These are phyloP conservation scores for Tilletia setariae DNA, from an alignment of 1,284 basidiomycete species.

Conservation along the genomic window DNA sequence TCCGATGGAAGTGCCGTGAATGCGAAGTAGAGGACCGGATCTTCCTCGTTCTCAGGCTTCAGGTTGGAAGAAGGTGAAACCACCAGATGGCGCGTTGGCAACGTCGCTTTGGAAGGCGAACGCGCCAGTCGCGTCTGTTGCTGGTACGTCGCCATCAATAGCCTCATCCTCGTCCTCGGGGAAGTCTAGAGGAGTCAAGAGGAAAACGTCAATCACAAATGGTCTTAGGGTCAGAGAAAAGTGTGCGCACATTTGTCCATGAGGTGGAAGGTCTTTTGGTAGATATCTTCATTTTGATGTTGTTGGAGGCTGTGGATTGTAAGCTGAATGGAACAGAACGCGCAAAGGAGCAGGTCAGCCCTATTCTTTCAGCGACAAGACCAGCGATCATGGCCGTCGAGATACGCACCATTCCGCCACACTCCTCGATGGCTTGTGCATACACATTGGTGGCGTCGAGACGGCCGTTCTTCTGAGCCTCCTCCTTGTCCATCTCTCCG, in stretches of 20 bases:
- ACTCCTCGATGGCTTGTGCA: conserved; percentile 87
- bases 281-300: conserved; percentile 97
- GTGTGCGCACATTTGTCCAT: conserved; percentile 49
- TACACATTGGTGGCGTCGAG: conserved; percentile 87
- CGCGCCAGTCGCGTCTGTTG: conserved; percentile 75
- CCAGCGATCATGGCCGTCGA: background rate
- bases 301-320: conserved; percentile 98
- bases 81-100: conserved; percentile 32
- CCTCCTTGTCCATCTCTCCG: conserved; percentile 90
- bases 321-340: conserved; percentile 49
- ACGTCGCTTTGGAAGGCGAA: conserved; percentile 69
- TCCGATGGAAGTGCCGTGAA: no score
- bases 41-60: no score
- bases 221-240: no score
- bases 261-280: conserved; percentile 99
- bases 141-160: conserved; percentile 68
- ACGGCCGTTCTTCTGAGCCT: conserved; percentile 60
- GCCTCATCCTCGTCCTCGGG: conserved; percentile 59
- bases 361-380: background rate
- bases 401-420: conserved; percentile 72
- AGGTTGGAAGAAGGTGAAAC: conserved; percentile 13
- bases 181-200: conserved; percentile 32
- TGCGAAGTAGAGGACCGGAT: no score
- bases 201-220: conserved; percentile 33
- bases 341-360: background rate